Percentiles rank a stretch among this genome's conserved stretches.
These are phyloP conservation scores for Psidium friedrichsthalianum DNA, from an alignment of 345 rosid species.

Conservation along the genomic window DNA sequence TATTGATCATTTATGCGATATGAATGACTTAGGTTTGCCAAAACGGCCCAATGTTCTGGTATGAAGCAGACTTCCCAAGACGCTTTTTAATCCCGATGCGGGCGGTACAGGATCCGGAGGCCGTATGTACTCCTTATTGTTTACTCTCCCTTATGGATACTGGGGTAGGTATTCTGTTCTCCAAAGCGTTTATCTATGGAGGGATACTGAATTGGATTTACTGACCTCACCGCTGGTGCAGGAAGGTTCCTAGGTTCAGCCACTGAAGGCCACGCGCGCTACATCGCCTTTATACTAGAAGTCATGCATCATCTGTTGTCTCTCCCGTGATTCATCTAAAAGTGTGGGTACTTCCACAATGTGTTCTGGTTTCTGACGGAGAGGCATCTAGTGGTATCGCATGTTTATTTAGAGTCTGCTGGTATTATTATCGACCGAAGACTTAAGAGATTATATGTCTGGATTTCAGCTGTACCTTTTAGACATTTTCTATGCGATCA, in stretches of 20 bases:
- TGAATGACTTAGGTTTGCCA: slow-evolving; percentile 39
- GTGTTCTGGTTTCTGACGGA: background rate
- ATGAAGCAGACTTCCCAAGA: slow-evolving; percentile 76
- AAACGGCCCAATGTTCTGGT: slow-evolving; percentile 93
- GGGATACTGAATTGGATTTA: background rate
- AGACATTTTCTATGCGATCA: background rate
- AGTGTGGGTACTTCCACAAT: background rate
- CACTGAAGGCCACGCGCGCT: slow-evolving; percentile 77
- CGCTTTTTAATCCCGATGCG: slow-evolving; percentile 61
- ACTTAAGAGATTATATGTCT: background rate
- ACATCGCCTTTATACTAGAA: slow-evolving; percentile 83
- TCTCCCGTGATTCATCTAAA: background rate
- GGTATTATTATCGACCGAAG: background rate
- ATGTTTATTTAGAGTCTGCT: background rate
- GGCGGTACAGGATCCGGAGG: slow-evolving; percentile 60
- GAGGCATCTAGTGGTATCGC: background rate
- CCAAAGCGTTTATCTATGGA: background rate
- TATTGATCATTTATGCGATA: background rate
- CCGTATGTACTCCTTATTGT: slow-evolving; percentile 64
- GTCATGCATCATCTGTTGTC: background rate
- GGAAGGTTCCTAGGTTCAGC: slow-evolving; percentile 88
- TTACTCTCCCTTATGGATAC: slow-evolving; percentile 83
- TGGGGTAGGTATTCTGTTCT: slow-evolving; percentile 42
- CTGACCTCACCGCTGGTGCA: slow-evolving; percentile 22
- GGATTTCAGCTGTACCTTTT: background rate